Evolutionary conservation across 169 alveolate species (phyloP).

Genomic region (Ichthyophthirius multifiliis): DNA sequence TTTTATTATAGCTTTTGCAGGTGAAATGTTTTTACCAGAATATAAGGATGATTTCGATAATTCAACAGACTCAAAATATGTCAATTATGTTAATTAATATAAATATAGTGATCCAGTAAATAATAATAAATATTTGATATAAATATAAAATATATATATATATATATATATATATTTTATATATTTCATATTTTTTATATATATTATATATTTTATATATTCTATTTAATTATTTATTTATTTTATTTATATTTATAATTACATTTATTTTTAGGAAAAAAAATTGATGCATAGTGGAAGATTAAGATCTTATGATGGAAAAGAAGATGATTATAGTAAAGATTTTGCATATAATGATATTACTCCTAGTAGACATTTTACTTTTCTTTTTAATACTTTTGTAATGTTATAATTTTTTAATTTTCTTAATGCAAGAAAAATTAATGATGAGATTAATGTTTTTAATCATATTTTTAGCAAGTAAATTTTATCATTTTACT

Average conservation of each 20-base stretch:
- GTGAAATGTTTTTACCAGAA: constrained; percentile 57
- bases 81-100: not conserved
- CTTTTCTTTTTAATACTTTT: constrained; percentile 70
- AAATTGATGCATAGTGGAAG: constrained; percentile 26
- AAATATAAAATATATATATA: too few relatives aligned
- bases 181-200: too few relatives aligned
- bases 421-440: constrained; percentile 74
- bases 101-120: not conserved
- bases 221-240: too few relatives aligned
- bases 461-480: not conserved
- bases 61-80: not conserved
- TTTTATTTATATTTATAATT: too few relatives aligned
- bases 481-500: not conserved
- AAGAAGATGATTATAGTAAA: constrained; percentile 7
- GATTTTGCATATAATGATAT: constrained; percentile 7
- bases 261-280: too few relatives aligned
- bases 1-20: constrained; percentile 62
- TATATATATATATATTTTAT: too few relatives aligned
- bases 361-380: constrained; percentile 52
- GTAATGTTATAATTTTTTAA: constrained; percentile 80
- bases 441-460: constrained; percentile 43
- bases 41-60: constrained; percentile 8
- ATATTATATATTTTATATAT: too few relatives aligned
- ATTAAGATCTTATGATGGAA: not conserved
- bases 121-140: too few relatives aligned